Evolutionary conservation across 345 rosid genomes (phyloP).

Genomic region (Populus pruinosa): DNA sequence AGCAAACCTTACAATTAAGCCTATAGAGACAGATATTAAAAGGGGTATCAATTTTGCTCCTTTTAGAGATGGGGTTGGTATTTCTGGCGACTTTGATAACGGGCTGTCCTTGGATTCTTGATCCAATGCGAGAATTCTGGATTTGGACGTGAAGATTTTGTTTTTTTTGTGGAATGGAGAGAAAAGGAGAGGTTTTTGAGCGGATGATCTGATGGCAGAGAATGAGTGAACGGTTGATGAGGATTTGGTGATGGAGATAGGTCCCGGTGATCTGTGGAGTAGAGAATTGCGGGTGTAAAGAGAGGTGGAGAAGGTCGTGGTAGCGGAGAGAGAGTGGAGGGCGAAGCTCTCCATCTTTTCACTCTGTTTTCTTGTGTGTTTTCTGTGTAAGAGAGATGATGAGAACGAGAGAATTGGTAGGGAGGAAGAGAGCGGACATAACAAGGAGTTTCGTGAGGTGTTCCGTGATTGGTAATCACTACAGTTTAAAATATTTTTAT

Average conservation of each 20-base stretch:
- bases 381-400: neutral
- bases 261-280: slow-evolving; percentile 34
- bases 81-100: slow-evolving; percentile 13
- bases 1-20: slow-evolving; percentile 60
- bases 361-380: neutral
- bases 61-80: slow-evolving; percentile 23
- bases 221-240: slow-evolving; percentile 26
- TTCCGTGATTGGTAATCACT: neutral
- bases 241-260: slow-evolving; percentile 39
- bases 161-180: slow-evolving; percentile 15
- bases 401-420: neutral
- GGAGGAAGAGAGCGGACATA: neutral
- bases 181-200: slow-evolving; percentile 25
- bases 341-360: slow-evolving; percentile 65
- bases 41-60: slow-evolving; percentile 78
- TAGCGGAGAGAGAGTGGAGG: slow-evolving; percentile 48
- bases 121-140: slow-evolving; percentile 31
- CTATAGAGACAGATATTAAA: slow-evolving; percentile 60
- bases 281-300: slow-evolving; percentile 31
- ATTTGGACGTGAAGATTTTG: slow-evolving; percentile 15
- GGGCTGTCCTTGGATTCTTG: slow-evolving; percentile 12
- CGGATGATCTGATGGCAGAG: slow-evolving; percentile 15
- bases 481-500: no score
- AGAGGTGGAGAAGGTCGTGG: slow-evolving; percentile 36
- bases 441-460: neutral